Evolutionary conservation across 352 stramenopile genomes (phyloP).

Genomic region (Globisporangium mamillatum): DNA sequence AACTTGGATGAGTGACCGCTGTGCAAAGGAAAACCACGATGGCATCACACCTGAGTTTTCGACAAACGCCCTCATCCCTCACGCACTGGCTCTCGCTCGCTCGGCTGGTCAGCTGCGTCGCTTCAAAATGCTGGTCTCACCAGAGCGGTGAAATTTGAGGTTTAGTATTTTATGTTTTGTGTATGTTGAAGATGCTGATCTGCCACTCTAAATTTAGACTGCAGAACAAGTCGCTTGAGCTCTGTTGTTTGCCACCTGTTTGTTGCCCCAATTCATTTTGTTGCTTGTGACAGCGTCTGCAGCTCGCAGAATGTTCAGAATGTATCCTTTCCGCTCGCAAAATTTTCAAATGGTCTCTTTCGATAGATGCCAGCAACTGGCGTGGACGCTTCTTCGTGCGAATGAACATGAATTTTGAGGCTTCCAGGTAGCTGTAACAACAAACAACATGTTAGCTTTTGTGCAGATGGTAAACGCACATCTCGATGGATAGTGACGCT

Average conservation of each 20-base stretch:
- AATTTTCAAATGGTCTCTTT: background rate
- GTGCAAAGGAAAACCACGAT: background rate
- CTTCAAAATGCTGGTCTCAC: background rate
- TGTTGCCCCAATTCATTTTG: background rate
- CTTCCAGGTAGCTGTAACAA: background rate
- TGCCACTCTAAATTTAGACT: too few relatives aligned
- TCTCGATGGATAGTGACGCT: background rate
- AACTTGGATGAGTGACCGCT: background rate
- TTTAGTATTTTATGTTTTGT: background rate
- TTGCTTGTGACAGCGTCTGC: background rate
- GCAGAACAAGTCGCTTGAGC: background rate
- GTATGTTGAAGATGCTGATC: too few relatives aligned
- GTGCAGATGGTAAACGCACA: background rate
- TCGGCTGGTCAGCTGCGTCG: background rate
- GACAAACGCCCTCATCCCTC: background rate
- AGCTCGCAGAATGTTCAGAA: background rate
- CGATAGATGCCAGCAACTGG: too few relatives aligned
- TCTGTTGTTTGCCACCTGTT: background rate
- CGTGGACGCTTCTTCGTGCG: too few relatives aligned
- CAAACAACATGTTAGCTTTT: background rate
- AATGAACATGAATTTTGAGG: too few relatives aligned
- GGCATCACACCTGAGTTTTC: constrained; percentile 8
- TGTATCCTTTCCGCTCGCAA: background rate
- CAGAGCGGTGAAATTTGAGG: background rate
- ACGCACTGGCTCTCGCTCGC: background rate